Conservation (phyloP, 495 filamentous ascomycete genomes). For the Gamarada debralockiae region DNA sequence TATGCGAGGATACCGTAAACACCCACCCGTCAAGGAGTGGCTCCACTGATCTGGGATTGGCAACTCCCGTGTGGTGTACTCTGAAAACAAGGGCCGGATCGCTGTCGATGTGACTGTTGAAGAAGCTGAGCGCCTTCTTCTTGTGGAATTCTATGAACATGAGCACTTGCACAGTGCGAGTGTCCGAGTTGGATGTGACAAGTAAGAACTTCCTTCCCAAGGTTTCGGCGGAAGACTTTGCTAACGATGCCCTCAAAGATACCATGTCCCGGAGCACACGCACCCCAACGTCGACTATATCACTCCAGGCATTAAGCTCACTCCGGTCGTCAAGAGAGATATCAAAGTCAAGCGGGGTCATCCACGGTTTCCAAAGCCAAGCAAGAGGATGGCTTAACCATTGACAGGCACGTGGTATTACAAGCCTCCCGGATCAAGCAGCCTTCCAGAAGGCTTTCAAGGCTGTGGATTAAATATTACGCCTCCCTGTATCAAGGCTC, state of each 20-base stretch:
- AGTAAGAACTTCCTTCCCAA: conserved; percentile 1
- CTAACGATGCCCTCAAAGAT: conserved; percentile 20
- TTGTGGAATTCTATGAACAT: conserved; percentile 15
- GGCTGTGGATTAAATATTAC: conserved; percentile 9
- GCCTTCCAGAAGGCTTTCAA: background rate
- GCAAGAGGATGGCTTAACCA: no score
- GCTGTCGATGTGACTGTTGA: conserved; percentile 11
- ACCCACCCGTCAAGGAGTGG: conserved; percentile 21
- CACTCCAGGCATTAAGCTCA: conserved; percentile 24
- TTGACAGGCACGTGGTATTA: background rate
- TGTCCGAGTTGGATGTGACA: conserved; percentile 14
- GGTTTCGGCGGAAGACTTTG: background rate
- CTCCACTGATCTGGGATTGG: conserved; percentile 10
- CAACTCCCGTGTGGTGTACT: conserved; percentile 12
- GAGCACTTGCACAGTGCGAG: conserved; percentile 12
- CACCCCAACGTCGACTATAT: conserved; percentile 30
- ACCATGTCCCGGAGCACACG: conserved; percentile 21
- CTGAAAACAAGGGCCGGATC: conserved; percentile 9
- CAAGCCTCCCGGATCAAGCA: background rate
- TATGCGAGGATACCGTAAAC: conserved; percentile 10
- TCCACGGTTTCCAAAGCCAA: no score
- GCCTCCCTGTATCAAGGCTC: conserved; percentile 7
- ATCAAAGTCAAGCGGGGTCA: conserved; percentile 2
- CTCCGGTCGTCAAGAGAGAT: conserved; percentile 10
- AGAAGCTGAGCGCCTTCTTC: conserved; percentile 17